phyloP scores from a whole-genome alignment of 768 basidiomycete genomes.

The Mycena chlorophos region DNA sequence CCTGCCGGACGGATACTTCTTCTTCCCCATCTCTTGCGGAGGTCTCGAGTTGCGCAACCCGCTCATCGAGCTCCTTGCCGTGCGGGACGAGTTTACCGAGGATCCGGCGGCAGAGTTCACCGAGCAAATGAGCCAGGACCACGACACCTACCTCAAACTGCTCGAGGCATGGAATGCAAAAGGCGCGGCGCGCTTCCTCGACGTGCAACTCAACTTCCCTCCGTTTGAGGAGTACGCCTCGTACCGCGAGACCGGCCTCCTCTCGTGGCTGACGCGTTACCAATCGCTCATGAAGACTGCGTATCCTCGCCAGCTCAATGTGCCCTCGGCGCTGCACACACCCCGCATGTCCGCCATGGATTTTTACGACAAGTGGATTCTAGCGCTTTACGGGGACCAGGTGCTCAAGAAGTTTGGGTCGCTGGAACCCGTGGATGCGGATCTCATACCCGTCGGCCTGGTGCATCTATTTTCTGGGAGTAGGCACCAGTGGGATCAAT shows the following conservation, averaged over 20 bases:
- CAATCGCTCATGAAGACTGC: slow-evolving; percentile 6
- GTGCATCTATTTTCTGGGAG: slow-evolving; percentile 14
- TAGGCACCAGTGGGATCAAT: slow-evolving; percentile 19
- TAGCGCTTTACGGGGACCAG: slow-evolving; percentile 23
- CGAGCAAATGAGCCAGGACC: slow-evolving; percentile 13
- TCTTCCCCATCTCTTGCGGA: slow-evolving; percentile 37
- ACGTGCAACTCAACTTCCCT: slow-evolving; percentile 2
- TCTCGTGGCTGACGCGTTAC: slow-evolving; percentile 1
- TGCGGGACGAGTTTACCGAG: slow-evolving; percentile 16
- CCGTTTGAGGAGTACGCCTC: slow-evolving; percentile 3
- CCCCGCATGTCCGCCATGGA: slow-evolving; percentile 2
- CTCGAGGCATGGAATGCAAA: slow-evolving; percentile 5
- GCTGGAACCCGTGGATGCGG: slow-evolving; percentile 23
- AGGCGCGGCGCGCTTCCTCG: background rate
- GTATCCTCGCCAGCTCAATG: background rate
- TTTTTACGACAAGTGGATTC: slow-evolving; percentile 21
- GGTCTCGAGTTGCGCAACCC: slow-evolving; percentile 40
- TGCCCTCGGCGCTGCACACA: background rate
- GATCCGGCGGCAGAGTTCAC: slow-evolving; percentile 14
- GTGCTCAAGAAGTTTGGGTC: slow-evolving; percentile 23
- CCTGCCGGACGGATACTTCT: slow-evolving; percentile 43
- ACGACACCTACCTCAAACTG: background rate
- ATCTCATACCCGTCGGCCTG: slow-evolving; percentile 26
- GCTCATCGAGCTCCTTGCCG: slow-evolving; percentile 38
- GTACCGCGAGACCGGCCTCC: slow-evolving; percentile 2